Base-by-base conservation (phyloP, 495 filamentous ascomycete species). In the Penicillium desertorum region DNA sequence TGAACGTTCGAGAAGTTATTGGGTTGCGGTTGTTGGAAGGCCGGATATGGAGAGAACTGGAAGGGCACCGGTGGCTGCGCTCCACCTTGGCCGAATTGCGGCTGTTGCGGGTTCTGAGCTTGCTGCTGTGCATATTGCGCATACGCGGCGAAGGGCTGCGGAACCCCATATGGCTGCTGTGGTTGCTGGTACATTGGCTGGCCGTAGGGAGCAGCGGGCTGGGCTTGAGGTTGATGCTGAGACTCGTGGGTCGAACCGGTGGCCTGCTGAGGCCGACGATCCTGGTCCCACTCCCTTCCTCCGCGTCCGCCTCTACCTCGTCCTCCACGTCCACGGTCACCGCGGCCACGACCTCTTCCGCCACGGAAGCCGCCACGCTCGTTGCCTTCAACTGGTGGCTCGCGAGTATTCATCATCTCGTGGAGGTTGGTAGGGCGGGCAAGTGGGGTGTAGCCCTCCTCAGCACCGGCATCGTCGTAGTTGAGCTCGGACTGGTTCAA, bases 361-460 rank as follows among this genome's bases (percentile, higher is more conserved):
- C 73, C 73, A 56, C 74, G 65, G 69, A 74, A 63, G 56, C 63
- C 62, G 61, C 60, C 58, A 54, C 65, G 67, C 23, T 67, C 66
- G 34, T 62, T 70, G 16, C 59, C 66, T 62, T 82, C 84, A 47
- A 82, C 78, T 17, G 80, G 81, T 3, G 77, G 62, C 45, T 79
- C 73, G 23, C 72, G 70, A 4, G 60, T 45, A 22, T 65, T 70
- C 74, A 82, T 81, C 65, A 83, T 78, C 59, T 81, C 79, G 36
- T 83, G 79, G 4, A 81, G 69, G 49, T 84, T 81, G 44, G 76
- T 77, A 2, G 88, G 89, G 25, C 89, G 78, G 32, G 84, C 64
- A 37, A 92, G 76, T 30, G 87, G 87, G 53, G 82, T 86, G 71
- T 91, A 92, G 6, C 76, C 77, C 55, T 79, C 79, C 51, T 79